A percentile compares a stretch with the other conserved stretches of the same genome.
Conservation (phyloP, 73 alveolate species). For the Urostyla sp. region DNA sequence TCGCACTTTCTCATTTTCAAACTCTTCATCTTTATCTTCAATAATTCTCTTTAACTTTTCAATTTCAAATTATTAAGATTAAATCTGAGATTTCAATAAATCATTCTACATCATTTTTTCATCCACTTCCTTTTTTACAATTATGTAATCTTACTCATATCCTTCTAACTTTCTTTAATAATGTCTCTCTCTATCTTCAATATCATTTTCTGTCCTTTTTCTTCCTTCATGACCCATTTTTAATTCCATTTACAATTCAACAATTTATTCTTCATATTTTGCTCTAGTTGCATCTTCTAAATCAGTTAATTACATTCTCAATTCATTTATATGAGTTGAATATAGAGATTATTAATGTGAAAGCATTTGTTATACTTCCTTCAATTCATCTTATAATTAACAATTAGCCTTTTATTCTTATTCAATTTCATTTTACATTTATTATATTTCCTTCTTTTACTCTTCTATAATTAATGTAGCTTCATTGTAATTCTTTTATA, state of each 20-base stretch:
- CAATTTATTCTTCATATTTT: constrained; percentile 26
- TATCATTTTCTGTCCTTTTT: background rate
- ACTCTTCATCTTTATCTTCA: constrained; percentile 24
- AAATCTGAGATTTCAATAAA: background rate
- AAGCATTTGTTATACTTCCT: constrained; percentile 24
- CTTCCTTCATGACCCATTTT: constrained; percentile 16
- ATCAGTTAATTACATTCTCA: constrained; percentile 25
- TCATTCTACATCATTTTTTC: constrained; percentile 34
- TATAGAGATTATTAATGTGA: constrained; percentile 16
- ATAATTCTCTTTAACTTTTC: constrained; percentile 25
- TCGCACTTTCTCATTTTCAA: constrained; percentile 35
- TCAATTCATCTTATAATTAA: constrained; percentile 32
- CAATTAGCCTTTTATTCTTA: background rate
- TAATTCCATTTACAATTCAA: constrained; percentile 7
- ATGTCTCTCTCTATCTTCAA: constrained; percentile 13
- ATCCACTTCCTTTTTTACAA: background rate
- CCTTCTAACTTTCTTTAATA: constrained; percentile 18
- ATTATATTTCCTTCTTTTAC: constrained; percentile 13
- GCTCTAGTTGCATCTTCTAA: constrained; percentile 40
- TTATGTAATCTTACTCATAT: background rate
- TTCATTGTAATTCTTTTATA: constrained; percentile 24
- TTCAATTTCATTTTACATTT: constrained; percentile 3
- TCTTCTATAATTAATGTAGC: constrained; percentile 32
- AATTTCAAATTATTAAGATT: constrained; percentile 23
- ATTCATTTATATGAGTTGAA: constrained; percentile 34